A percentile compares a stretch with the other conserved stretches of the same genome.
Evolutionary conservation across 2,329 filamentous ascomycete species (phyloP).

Genomic region (Emergomyces africanus): DNA sequence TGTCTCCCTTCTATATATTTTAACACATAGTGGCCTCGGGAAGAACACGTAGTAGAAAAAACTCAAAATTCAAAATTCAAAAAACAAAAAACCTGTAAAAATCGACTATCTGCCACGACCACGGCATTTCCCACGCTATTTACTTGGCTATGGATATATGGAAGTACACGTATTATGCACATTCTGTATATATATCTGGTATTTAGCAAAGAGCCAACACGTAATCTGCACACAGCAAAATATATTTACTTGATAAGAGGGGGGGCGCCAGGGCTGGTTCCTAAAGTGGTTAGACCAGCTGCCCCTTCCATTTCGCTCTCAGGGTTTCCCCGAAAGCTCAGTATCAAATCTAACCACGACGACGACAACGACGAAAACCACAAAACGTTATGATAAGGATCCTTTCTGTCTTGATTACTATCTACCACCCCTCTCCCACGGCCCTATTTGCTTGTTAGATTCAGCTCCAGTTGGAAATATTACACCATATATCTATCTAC

Average conservation of each 20-base stretch:
- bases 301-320: too few relatives aligned
- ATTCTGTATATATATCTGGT: background rate
- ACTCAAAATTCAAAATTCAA: too few relatives aligned
- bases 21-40: background rate
- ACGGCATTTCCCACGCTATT: background rate
- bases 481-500: background rate
- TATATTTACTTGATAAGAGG: too few relatives aligned
- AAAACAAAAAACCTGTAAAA: background rate
- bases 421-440: background rate
- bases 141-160: background rate
- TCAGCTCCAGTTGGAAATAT: background rate
- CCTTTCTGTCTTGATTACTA: background rate
- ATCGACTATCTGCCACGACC: background rate
- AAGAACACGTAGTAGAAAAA: background rate
- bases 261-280: background rate
- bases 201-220: too few relatives aligned
- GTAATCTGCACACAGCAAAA: too few relatives aligned
- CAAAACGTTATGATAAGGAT: background rate
- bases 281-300: background rate
- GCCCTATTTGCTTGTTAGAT: background rate
- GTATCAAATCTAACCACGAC: background rate
- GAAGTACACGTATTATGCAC: background rate
- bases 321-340: background rate
- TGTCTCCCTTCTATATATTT: background rate
- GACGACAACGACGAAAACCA: background rate